Percentiles rank a stretch among this genome's conserved stretches.
phyloP scores from a whole-genome alignment of 805 yeast genomes.

The Cyberlindnera maritima region DNA sequence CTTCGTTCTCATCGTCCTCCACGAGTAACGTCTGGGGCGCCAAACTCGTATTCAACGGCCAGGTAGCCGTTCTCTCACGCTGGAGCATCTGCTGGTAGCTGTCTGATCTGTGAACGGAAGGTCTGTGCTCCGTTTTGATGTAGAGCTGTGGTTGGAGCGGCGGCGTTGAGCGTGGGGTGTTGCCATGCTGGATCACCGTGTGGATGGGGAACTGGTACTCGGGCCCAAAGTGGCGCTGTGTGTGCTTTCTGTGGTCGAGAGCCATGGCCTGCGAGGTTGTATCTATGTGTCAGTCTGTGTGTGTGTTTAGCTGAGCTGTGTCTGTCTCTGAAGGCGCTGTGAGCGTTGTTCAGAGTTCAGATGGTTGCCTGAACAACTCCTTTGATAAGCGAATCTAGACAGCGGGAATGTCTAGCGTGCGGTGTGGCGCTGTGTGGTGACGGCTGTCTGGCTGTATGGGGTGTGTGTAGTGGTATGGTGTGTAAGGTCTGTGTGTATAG shows the following conservation, averaged over 20 bases:
- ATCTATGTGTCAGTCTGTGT: too few species aligned
- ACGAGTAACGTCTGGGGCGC: background rate
- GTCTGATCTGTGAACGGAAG: constrained; percentile 17
- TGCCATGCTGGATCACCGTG: background rate
- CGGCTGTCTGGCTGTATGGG: too few species aligned
- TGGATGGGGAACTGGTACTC: constrained; percentile 1
- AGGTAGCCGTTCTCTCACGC: background rate
- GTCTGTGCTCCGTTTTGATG: constrained; percentile 22
- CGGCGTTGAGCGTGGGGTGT: constrained; percentile 7
- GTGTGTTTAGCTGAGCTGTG: background rate
- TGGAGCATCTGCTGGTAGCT: constrained; percentile 10
- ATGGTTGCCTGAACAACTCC: background rate
- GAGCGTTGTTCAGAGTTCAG: background rate
- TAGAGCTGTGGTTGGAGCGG: constrained; percentile 7
- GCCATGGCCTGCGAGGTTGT: background rate
- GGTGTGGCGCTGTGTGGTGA: too few species aligned
- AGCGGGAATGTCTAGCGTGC: too few species aligned
- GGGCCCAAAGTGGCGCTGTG: background rate
- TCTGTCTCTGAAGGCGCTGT: background rate
- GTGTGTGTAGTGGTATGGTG: too few species aligned
- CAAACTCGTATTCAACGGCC: background rate
- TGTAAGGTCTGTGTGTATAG: too few species aligned
- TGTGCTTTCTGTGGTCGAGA: background rate
- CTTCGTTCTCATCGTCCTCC: background rate
- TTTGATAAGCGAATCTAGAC: background rate